Conservation (phyloP, 2,329 filamentous ascomycete species). For the Colletotrichum truncatum region DNA sequence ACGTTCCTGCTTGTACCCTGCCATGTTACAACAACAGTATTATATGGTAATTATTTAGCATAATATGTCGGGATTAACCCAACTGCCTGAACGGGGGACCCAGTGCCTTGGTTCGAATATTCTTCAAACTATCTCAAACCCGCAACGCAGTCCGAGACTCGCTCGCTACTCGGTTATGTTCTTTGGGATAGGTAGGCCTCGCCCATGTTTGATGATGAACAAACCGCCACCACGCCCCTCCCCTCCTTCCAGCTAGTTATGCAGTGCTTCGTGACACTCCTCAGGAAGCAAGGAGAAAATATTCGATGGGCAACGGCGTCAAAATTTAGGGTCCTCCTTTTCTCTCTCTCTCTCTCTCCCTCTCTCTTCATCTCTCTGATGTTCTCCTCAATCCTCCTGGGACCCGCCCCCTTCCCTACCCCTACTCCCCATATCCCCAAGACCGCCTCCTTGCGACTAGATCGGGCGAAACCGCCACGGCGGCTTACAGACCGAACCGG, state of each 20-base stretch:
- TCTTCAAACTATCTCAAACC: constrained; percentile 10
- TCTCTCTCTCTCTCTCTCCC: background rate
- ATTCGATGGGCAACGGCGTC: background rate
- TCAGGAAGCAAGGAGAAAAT: background rate
- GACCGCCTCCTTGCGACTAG: background rate
- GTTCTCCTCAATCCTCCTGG: background rate
- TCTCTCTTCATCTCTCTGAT: too few relatives aligned
- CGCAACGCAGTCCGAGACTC: background rate
- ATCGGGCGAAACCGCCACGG: constrained; percentile 7
- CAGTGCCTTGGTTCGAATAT: constrained; percentile 3
- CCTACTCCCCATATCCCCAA: background rate
- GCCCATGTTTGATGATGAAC: background rate
- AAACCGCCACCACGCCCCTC: background rate
- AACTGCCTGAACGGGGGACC: background rate
- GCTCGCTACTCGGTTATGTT: constrained; percentile 2
- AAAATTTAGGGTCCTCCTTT: background rate
- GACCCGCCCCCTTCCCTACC: background rate
- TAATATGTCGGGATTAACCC: too few relatives aligned
- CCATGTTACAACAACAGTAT: background rate
- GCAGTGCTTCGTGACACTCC: background rate
- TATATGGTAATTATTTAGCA: too few relatives aligned
- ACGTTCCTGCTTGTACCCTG: background rate
- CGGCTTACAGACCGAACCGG: background rate
- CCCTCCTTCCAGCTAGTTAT: background rate
- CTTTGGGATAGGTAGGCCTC: background rate